Evolutionary conservation across 2,329 filamentous ascomycete genomes (phyloP).

Genomic region (Colletotrichum gloeosporioides): DNA sequence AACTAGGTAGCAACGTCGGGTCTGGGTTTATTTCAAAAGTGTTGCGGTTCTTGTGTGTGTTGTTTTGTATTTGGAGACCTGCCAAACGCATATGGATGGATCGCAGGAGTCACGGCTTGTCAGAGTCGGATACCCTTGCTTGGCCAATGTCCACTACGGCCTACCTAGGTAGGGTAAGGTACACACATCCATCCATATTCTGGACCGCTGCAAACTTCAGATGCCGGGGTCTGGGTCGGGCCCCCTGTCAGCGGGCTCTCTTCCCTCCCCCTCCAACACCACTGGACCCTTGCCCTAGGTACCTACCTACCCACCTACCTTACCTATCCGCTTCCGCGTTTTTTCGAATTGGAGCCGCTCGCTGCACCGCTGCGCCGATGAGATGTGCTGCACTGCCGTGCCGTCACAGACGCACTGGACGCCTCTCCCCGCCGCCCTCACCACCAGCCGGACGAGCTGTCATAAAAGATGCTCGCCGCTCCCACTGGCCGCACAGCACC

Average conservation of each 20-base stretch:
- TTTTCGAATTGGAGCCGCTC: not conserved
- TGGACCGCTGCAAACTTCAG: not conserved
- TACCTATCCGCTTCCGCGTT: slow-evolving; percentile 7
- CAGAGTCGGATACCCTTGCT: not conserved
- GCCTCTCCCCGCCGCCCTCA: not conserved
- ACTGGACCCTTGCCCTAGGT: not conserved
- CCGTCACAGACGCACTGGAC: not conserved
- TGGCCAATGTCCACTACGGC: not conserved
- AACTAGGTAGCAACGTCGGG: not conserved
- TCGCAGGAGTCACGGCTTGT: not conserved
- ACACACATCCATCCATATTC: not conserved
- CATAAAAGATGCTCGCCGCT: slow-evolving; percentile 19
- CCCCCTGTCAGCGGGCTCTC: not conserved
- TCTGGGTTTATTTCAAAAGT: not conserved
- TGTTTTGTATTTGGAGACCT: not conserved
- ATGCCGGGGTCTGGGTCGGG: not conserved
- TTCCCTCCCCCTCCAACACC: not conserved
- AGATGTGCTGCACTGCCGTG: not conserved
- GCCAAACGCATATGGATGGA: not conserved
- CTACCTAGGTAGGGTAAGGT: not conserved
- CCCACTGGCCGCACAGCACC: not conserved
- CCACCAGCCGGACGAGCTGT: slow-evolving; percentile 1
- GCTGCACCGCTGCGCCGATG: not conserved
- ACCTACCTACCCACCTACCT: not conserved
- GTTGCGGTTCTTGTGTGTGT: not conserved